These are phyloP conservation scores for Fusarium domesticum DNA, from an alignment of 2,329 filamentous ascomycete genomes.

Conservation along the genomic window DNA sequence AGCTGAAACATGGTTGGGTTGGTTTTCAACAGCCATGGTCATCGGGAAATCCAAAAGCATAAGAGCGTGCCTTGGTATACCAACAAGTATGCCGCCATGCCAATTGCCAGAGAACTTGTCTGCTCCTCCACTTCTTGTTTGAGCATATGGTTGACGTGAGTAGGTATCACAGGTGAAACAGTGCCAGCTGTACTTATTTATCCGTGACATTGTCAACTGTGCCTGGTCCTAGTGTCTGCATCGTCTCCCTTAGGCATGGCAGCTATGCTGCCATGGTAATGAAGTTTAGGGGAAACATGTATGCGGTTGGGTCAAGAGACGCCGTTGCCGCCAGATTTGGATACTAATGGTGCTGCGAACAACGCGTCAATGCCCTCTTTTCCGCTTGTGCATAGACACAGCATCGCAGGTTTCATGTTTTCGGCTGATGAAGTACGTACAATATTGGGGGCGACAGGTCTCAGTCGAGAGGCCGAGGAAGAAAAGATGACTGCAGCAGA, in stretches of 20 bases:
- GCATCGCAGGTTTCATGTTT: neutral
- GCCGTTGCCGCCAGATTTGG: slow-evolving; percentile 42
- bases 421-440: neutral
- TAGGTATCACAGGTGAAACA: slow-evolving; percentile 11
- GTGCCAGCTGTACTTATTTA: slow-evolving; percentile 24
- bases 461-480: neutral
- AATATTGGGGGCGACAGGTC: too few relatives aligned
- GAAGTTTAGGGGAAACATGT: too few relatives aligned
- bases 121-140: too few relatives aligned
- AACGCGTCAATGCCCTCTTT: slow-evolving; percentile 42
- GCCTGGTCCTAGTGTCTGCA: slow-evolving; percentile 7
- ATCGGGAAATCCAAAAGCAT: neutral
- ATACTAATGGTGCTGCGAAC: slow-evolving; percentile 40
- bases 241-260: slow-evolving; percentile 18
- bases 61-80: too few relatives aligned
- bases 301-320: slow-evolving; percentile 50
- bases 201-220: slow-evolving; percentile 14
- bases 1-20: slow-evolving; percentile 16
- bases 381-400: neutral
- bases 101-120: too few relatives aligned
- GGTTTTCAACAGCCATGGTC: slow-evolving; percentile 4
- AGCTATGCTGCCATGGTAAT: too few relatives aligned
- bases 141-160: slow-evolving; percentile 7
- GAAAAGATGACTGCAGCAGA: too few relatives aligned
- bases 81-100: slow-evolving; percentile 2